phyloP scores from a whole-genome alignment of 306 rosid species.

The Spatholobus suberectus region DNA sequence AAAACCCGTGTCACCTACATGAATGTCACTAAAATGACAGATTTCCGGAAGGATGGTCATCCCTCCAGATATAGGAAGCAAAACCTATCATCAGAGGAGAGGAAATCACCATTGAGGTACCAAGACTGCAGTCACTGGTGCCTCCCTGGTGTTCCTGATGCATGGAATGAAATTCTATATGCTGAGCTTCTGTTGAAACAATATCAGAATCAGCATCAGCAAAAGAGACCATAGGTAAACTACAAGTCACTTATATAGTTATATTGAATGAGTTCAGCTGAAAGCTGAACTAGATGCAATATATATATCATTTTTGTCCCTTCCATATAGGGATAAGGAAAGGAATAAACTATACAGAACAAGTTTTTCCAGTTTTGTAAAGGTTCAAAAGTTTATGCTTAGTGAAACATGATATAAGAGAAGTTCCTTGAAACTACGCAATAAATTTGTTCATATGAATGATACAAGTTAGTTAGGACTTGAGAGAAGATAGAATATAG shows the following conservation, averaged over 20 bases:
- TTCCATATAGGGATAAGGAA: slow-evolving; percentile 33
- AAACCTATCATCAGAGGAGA: slow-evolving; percentile 58
- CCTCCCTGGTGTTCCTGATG: slow-evolving; percentile 93
- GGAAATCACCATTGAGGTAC: slow-evolving; percentile 57
- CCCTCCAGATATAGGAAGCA: slow-evolving; percentile 85
- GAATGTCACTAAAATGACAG: slow-evolving; percentile 84
- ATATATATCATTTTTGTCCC: slow-evolving; percentile 33
- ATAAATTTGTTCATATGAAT: slow-evolving; percentile 51
- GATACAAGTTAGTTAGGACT: slow-evolving; percentile 26
- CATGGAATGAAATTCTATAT: slow-evolving; percentile 86
- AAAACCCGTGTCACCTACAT: slow-evolving; percentile 77
- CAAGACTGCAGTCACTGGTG: slow-evolving; percentile 99
- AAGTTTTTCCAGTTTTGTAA: background rate
- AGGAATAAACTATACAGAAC: slow-evolving; percentile 31
- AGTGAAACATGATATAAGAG: slow-evolving; percentile 15
- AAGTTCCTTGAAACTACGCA: slow-evolving; percentile 33
- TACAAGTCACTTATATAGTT: background rate
- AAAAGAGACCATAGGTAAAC: slow-evolving; percentile 57
- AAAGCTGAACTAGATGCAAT: slow-evolving; percentile 29
- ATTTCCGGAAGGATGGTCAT: slow-evolving; percentile 93
- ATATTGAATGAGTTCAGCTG: slow-evolving; percentile 25
- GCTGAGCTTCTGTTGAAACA: slow-evolving; percentile 66
- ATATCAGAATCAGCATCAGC: slow-evolving; percentile 50
- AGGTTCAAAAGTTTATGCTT: slow-evolving; percentile 20
- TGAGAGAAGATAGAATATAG: slow-evolving; percentile 28